Evolutionary conservation across 2,329 filamentous ascomycete genomes (phyloP).

Genomic region (Dactylella cylindrospora): DNA sequence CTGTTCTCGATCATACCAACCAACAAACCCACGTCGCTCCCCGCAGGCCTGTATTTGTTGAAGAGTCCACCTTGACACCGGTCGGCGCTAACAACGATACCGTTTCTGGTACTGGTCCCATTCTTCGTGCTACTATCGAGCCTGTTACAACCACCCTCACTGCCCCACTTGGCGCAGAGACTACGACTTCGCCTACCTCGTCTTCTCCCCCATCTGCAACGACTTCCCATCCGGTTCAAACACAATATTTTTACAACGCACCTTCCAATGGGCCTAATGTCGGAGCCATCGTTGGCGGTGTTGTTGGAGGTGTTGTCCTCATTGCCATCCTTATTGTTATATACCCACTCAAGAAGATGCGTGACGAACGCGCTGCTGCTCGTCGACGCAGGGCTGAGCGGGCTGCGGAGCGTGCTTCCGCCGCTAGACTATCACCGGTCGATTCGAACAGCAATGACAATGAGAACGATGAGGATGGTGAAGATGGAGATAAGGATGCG

Average conservation of each 20-base stretch:
- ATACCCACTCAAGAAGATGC: slow-evolving; percentile 21
- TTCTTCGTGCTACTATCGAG: slow-evolving; percentile 1
- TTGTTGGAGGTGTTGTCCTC: slow-evolving; percentile 21
- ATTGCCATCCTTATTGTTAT: slow-evolving; percentile 29
- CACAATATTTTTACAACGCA: slow-evolving; percentile 5
- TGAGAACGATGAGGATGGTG: slow-evolving; percentile 7
- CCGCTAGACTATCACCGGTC: slow-evolving; percentile 4
- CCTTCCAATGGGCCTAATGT: slow-evolving; percentile 1
- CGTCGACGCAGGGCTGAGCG: not conserved
- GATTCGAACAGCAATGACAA: slow-evolving; percentile 5
- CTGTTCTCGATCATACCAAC: slow-evolving; percentile 31
- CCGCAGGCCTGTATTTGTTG: slow-evolving; percentile 5
- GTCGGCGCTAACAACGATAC: slow-evolving; percentile 12
- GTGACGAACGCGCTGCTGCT: slow-evolving; percentile 1
- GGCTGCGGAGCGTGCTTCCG: not conserved
- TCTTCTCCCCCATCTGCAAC: not conserved
- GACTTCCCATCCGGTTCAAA: not conserved
- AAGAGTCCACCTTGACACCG: slow-evolving; percentile 3
- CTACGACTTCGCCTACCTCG: slow-evolving; percentile 1
- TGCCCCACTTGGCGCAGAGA: not conserved
- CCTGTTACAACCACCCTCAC: slow-evolving; percentile 24
- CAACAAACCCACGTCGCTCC: slow-evolving; percentile 23
- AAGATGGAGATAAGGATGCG: slow-evolving; percentile 26
- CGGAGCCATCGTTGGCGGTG: slow-evolving; percentile 26
- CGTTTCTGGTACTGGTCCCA: slow-evolving; percentile 18